phyloP scores from a whole-genome alignment of 2,329 filamentous ascomycete species.

The Kalaharituber pfeilii region DNA sequence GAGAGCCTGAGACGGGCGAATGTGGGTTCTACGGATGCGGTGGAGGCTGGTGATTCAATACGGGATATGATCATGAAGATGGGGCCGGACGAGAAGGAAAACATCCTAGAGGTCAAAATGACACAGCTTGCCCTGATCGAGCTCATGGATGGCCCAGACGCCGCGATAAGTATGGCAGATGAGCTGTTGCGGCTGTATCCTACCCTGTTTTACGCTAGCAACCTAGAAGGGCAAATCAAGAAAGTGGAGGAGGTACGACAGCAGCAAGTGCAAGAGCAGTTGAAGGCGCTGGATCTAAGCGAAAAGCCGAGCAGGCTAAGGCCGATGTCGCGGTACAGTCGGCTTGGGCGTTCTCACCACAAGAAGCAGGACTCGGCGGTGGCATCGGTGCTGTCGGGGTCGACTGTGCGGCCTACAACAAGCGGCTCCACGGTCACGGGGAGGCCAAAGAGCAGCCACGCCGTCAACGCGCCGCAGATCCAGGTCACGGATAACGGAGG shows the following conservation, averaged over 20 bases:
- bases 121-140: conserved; percentile 77
- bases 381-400: not conserved
- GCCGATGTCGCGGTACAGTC: conserved; percentile 15
- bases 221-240: conserved; percentile 10
- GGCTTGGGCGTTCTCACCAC: conserved; percentile 9
- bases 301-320: conserved; percentile 13
- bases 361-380: conserved; percentile 2
- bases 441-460: not conserved
- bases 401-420: not conserved
- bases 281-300: conserved; percentile 13
- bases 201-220: conserved; percentile 45
- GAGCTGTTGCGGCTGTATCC: conserved; percentile 71
- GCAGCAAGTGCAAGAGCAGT: conserved; percentile 12
- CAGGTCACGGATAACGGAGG: conserved; percentile 49
- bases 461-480: conserved; percentile 32
- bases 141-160: conserved; percentile 61
- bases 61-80: conserved; percentile 10
- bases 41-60: conserved; percentile 5
- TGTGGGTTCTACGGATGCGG: not conserved
- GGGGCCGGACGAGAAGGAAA: conserved; percentile 49
- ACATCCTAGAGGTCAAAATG: conserved; percentile 87
- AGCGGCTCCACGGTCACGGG: not conserved
- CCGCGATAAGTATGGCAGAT: conserved; percentile 73
- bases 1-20: not conserved
- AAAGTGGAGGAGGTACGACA: conserved; percentile 10